Percentiles rank a stretch among this genome's conserved stretches.
Evolutionary conservation across 495 filamentous ascomycete genomes (phyloP).

Genomic region (Aspergillus indologenus): DNA sequence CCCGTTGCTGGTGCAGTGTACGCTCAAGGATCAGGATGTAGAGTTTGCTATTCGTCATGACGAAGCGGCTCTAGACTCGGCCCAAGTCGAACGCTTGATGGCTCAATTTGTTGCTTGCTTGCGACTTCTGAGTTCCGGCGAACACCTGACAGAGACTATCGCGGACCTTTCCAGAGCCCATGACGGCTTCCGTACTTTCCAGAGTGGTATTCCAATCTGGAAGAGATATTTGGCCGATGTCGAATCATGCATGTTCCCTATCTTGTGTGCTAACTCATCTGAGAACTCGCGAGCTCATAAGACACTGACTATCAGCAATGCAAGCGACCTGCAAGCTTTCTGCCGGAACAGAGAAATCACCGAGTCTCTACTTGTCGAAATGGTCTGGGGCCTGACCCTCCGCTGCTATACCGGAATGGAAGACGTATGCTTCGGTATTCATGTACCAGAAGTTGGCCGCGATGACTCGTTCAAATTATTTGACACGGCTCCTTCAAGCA

Average conservation of each 20-base stretch:
- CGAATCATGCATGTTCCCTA: slow-evolving; percentile 54
- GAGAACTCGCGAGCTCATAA: slow-evolving; percentile 7
- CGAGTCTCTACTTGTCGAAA: slow-evolving; percentile 36
- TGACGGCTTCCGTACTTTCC: slow-evolving; percentile 7
- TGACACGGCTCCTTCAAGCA: background rate
- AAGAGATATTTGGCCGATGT: slow-evolving; percentile 47
- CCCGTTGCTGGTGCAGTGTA: slow-evolving; percentile 54
- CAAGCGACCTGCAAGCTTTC: slow-evolving; percentile 29
- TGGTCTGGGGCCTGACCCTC: slow-evolving; percentile 55
- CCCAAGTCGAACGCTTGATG: slow-evolving; percentile 31
- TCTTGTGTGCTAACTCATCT: slow-evolving; percentile 23
- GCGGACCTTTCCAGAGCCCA: background rate
- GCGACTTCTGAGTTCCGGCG: background rate
- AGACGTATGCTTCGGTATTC: slow-evolving; percentile 55
- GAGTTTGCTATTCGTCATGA: slow-evolving; percentile 54
- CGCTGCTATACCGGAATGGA: slow-evolving; percentile 51
- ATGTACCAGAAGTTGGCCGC: slow-evolving; percentile 22
- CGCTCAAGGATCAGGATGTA: slow-evolving; percentile 42
- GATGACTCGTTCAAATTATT: slow-evolving; percentile 16
- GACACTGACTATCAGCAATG: slow-evolving; percentile 12
- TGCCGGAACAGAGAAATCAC: slow-evolving; percentile 31
- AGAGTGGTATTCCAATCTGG: slow-evolving; percentile 45
- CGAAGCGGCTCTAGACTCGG: slow-evolving; percentile 27
- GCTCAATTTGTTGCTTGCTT: slow-evolving; percentile 25
- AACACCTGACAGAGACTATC: background rate